Percentiles rank a stretch among this genome's conserved stretches.
Evolutionary conservation across 75 land plant species (phyloP).

Genomic region (Sequoiadendron giganteum): DNA sequence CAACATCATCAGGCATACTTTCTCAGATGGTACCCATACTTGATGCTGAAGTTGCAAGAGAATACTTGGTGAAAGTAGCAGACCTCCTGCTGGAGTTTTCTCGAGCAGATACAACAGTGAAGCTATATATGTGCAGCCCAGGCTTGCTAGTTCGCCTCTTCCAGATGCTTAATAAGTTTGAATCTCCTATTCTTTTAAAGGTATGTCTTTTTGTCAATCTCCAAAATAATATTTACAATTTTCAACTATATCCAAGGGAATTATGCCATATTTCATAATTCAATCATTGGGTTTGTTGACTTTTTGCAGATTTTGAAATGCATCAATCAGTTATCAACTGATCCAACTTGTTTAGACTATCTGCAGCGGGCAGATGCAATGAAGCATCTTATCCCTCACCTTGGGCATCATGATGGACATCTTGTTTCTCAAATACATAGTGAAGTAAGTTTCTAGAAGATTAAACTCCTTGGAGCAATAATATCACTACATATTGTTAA

Average conservation of each 20-base stretch:
- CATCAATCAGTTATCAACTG: slow-evolving; percentile 88
- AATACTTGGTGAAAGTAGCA: slow-evolving; percentile 91
- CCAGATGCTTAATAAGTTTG: slow-evolving; percentile 93
- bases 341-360: slow-evolving; percentile 86
- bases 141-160: slow-evolving; percentile 88
- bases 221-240: neutral
- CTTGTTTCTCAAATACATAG: slow-evolving; percentile 81
- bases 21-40: slow-evolving; percentile 75
- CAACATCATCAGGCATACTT: slow-evolving; percentile 91
- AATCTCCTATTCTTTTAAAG: slow-evolving; percentile 94
- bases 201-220: slow-evolving; percentile 25
- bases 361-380: slow-evolving; percentile 99
- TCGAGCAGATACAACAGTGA: slow-evolving; percentile 80
- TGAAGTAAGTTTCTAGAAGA: slow-evolving; percentile 50
- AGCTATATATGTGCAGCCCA: slow-evolving; percentile 84
- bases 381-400: slow-evolving; percentile 91
- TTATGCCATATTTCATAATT: neutral
- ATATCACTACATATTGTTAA: neutral
- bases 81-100: slow-evolving; percentile 94
- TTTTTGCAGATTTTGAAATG: slow-evolving; percentile 77
- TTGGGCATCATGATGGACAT: slow-evolving; percentile 80
- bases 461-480: neutral
- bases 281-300: neutral
- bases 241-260: neutral
- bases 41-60: slow-evolving; percentile 89